These are phyloP conservation scores for Grigorovia transvaalensis DNA, from an alignment of 805 yeast genomes.

Conservation along the genomic window DNA sequence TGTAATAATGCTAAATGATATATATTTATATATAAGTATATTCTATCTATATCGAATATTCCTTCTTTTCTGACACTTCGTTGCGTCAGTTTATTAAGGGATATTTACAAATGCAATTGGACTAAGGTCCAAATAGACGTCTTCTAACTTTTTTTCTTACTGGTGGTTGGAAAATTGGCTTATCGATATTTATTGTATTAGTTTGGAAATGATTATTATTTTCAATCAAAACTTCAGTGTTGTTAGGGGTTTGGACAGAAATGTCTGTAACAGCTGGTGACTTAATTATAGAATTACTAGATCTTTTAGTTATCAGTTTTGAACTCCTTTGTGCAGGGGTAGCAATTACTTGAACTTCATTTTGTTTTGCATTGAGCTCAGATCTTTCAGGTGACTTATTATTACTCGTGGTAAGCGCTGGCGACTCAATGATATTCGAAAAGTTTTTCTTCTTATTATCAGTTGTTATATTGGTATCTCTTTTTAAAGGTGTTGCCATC, in stretches of 20 bases:
- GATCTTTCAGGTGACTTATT: background rate
- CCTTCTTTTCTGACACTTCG: no score
- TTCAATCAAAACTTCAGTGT: background rate
- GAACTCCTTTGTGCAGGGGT: background rate
- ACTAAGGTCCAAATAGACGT: conserved; percentile 29
- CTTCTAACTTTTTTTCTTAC: conserved; percentile 24
- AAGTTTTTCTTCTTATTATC: conserved; percentile 2
- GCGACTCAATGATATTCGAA: conserved; percentile 21
- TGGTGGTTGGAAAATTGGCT: conserved; percentile 9
- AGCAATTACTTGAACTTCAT: background rate
- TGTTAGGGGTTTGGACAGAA: background rate
- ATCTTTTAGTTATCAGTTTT: background rate
- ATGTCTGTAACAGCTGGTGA: background rate
- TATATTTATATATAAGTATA: no score
- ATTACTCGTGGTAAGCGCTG: conserved; percentile 4
- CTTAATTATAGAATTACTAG: background rate
- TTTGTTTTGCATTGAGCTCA: background rate
- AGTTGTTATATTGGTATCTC: conserved; percentile 11
- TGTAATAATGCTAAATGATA: no score
- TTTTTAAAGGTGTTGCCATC: conserved; percentile 22
- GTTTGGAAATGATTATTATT: background rate
- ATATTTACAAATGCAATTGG: background rate
- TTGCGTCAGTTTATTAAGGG: no score
- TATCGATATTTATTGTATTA: background rate
- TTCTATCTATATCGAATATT: no score